Percentiles rank a stretch among this genome's conserved stretches.
These are phyloP conservation scores for Macrocybe gigantea DNA, from an alignment of 768 basidiomycete genomes.

Conservation along the genomic window DNA sequence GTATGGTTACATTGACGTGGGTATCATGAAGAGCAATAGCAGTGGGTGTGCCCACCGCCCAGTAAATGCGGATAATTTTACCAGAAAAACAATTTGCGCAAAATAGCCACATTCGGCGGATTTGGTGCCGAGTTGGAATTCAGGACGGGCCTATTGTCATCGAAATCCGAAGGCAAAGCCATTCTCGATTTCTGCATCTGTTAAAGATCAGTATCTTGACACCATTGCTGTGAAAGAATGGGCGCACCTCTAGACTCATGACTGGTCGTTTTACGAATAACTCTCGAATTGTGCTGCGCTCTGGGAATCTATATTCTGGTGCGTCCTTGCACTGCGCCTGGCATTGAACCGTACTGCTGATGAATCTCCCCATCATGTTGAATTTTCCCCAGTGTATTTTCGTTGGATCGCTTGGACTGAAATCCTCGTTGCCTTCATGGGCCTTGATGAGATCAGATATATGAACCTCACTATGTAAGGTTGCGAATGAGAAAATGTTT, in stretches of 20 bases:
- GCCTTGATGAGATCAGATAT: conserved; percentile 85
- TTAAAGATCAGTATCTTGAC: conserved; percentile 2
- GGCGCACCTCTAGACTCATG: conserved; percentile 66
- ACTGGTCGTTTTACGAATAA: conserved; percentile 50
- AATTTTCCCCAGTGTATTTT: conserved; percentile 97
- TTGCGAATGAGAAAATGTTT: conserved; percentile 3
- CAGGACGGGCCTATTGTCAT: conserved; percentile 33
- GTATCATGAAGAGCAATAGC: no score
- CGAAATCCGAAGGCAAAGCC: conserved; percentile 37
- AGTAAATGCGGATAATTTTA: conserved; percentile 3
- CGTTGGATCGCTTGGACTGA: conserved; percentile 53
- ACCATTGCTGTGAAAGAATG: neutral
- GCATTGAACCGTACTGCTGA: conserved; percentile 70
- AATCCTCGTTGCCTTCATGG: conserved; percentile 79
- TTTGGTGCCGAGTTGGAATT: conserved; percentile 13
- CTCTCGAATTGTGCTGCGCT: conserved; percentile 46
- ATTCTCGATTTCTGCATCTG: conserved; percentile 68
- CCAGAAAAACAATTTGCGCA: conserved; percentile 49
- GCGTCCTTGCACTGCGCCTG: conserved; percentile 67
- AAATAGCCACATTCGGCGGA: conserved; percentile 33
- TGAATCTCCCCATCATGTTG: conserved; percentile 85
- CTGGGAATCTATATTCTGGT: conserved; percentile 55
- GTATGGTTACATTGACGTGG: no score
- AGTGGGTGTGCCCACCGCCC: no score
- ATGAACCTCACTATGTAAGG: conserved; percentile 69